Evolutionary conservation across 2,329 filamentous ascomycete genomes (phyloP), one percentile per base, ranked within the genome.

Genomic region (Incumbomyces delicatus): DNA sequence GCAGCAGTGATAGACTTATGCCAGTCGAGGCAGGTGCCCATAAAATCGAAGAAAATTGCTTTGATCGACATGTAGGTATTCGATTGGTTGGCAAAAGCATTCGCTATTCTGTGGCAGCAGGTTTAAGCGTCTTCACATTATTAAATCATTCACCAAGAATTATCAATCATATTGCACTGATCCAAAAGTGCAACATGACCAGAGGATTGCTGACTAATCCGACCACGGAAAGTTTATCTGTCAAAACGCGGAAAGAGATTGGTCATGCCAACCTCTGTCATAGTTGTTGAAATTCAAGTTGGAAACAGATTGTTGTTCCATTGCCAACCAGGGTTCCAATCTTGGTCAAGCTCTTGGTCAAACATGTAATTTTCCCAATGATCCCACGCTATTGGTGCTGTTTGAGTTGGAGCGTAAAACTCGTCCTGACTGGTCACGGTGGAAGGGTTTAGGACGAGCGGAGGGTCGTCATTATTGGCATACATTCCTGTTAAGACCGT

Each of bases 1-100:
- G 62, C 56, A 14, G 56, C 22, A n/a, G 64, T 51, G 8, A 68
- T 61, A 32, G 63, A 63, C 39, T 56, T 59, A 49, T 77, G 72
- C 75, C 73, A 78, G 57, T 78, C 67, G 2, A 75, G 70, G 51
- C 74, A 77, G 20, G 74, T 78, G 18, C 75, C 74, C 74, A 77
- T 77, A 55, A 77, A 73, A 60, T 78, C 72, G 59, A 77, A 77
- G 52, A 76, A 70, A 35, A 76, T 62, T 2, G 70, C 73, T 57
- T 69, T 73, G 48, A 69, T 44, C 39, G 36, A 12, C 36, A 38
- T 38, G 5, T 38, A 4, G 13, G 13, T 35, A 4, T 6, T 17
- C 4, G 33, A 14, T 14, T 14, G n/a, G 13, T 17, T 4, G 33
- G 12, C 16, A 35, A 35, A n/a, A 17, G 16, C n/a, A 14, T 14